These are phyloP conservation scores for Crithidia fasciculata DNA, from an alignment of 208 protist species.

Conservation along the genomic window DNA sequence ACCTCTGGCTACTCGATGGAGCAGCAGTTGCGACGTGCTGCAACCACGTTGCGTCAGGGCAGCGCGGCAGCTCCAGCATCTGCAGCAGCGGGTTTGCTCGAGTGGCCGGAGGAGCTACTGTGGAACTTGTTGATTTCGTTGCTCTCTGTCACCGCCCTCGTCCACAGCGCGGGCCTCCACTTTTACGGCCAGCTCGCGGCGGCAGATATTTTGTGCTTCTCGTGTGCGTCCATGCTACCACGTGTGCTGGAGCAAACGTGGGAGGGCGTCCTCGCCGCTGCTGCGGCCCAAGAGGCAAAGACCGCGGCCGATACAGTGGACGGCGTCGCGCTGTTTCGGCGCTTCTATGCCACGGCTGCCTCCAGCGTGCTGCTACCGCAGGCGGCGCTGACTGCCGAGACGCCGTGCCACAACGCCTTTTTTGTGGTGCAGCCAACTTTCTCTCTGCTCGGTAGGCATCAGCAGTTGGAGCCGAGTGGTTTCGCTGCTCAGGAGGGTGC, in stretches of 20 bases:
- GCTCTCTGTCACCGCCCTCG: conserved; percentile 63
- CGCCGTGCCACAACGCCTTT: conserved; percentile 53
- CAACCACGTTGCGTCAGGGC: conserved; percentile 1
- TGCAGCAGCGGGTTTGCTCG: conserved; percentile 28
- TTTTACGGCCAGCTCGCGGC: conserved; percentile 65
- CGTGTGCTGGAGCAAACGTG: conserved; percentile 41
- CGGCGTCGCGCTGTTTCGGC: conserved; percentile 19
- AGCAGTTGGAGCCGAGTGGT: too few species aligned
- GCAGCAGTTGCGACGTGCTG: conserved; percentile 29
- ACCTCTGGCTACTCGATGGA: conserved; percentile 19
- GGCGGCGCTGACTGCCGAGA: conserved; percentile 39
- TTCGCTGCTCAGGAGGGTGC: conserved; percentile 9
- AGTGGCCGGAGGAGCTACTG: conserved; percentile 79
- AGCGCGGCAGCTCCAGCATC: not conserved
- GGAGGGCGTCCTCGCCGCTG: conserved; percentile 13
- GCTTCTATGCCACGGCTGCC: conserved; percentile 28
- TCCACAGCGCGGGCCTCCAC: conserved; percentile 68
- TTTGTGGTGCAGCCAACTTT: conserved; percentile 43
- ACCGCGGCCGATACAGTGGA: not conserved
- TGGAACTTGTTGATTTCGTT: conserved; percentile 76
- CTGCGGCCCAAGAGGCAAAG: not conserved
- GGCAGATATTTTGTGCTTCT: conserved; percentile 75
- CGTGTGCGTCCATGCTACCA: conserved; percentile 34
- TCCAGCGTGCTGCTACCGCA: conserved; percentile 30
- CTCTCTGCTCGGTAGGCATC: conserved; percentile 12